Evolutionary conservation across 176 grass and related monocot genomes (phyloP), one percentile per base, ranked within the genome.

Genomic region (Bothriochloa decipiens): DNA sequence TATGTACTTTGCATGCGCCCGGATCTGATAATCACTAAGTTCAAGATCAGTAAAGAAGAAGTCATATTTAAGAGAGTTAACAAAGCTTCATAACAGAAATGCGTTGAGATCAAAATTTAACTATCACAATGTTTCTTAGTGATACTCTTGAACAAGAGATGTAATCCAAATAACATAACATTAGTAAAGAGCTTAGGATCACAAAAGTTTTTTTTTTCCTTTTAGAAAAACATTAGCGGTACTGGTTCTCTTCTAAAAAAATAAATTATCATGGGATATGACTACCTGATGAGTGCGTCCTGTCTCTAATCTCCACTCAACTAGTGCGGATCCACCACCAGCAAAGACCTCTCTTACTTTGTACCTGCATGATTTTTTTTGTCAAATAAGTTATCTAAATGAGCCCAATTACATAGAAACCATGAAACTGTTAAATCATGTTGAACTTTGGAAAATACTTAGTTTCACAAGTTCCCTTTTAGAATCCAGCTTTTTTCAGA

Each of bases 271-370:
- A 60, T 25, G 22, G 57, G 57, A 72, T 6, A 55, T 55, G n/a
- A 63, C 68, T 76, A 98, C 93, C 93, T 98, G 93, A 82, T 98
- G 91, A 81, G 93, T 98, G 32, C 91, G 89, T 4, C 96, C 93
- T 43, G 96, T 98, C 82, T 98, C 96, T 79, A 95, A 26, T 92
- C 86, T 95, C 96, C 96, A 95, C 70, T 98, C 87, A 40, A 95
- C 93, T 36, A 98, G 73, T 83, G 96, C 89, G 2, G 91, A 93
- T 58, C 91, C 93, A 72, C 93, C 89, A 83, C 63, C 91, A 76
- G 84, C 62, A 72, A 94, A 88, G 33, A 92, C 58, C 61, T 98
- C 87, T 32, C 79, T 92, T 89, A 95, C 87, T 89, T 95, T 91
- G 73, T 98, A 96, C 93, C 96, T 98, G 75, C 69, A 75, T 35